A percentile compares a stretch with the other conserved stretches of the same genome.
Conservation (phyloP, 2,329 filamentous ascomycete genomes). For the Aspergillus ruber region DNA sequence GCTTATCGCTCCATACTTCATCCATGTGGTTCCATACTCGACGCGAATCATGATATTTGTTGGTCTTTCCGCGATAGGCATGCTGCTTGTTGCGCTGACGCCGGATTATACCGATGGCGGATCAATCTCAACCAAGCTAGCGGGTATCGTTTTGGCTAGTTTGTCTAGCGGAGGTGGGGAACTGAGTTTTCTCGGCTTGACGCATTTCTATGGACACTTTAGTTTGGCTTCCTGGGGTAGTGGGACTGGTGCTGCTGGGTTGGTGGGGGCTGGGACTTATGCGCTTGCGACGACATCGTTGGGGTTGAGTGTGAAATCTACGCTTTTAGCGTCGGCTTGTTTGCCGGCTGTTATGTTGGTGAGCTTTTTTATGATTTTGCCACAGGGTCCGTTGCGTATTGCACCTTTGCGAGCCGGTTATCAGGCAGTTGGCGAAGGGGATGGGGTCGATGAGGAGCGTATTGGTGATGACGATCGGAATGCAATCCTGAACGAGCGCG, state of each 20-base stretch:
- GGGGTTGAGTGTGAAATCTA: constrained; percentile 65
- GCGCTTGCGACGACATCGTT: constrained; percentile 77
- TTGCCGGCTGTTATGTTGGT: constrained; percentile 73
- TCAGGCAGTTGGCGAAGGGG: constrained; percentile 43
- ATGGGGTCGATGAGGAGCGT: constrained; percentile 33
- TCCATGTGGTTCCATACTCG: constrained; percentile 76
- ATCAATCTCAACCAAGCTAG: constrained; percentile 67
- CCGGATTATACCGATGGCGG: constrained; percentile 51
- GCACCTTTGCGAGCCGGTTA: constrained; percentile 45
- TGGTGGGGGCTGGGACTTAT: constrained; percentile 83
- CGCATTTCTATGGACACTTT: constrained; percentile 85
- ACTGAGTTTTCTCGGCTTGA: constrained; percentile 81
- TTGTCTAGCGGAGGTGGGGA: constrained; percentile 82
- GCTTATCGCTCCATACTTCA: constrained; percentile 85
- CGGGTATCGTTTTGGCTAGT: constrained; percentile 77
- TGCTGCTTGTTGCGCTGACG: constrained; percentile 81
- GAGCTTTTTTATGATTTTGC: constrained; percentile 79
- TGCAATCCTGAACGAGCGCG: constrained; percentile 17
- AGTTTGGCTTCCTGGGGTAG: constrained; percentile 88
- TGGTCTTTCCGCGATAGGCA: constrained; percentile 68
- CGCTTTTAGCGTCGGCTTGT: constrained; percentile 69
- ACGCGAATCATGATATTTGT: constrained; percentile 69
- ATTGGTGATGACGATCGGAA: constrained; percentile 18
- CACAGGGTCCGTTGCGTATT: constrained; percentile 57
- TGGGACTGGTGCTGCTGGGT: constrained; percentile 80